Base-by-base conservation (phyloP, 2,329 filamentous ascomycete species). In the Grosmannia huntii region DNA sequence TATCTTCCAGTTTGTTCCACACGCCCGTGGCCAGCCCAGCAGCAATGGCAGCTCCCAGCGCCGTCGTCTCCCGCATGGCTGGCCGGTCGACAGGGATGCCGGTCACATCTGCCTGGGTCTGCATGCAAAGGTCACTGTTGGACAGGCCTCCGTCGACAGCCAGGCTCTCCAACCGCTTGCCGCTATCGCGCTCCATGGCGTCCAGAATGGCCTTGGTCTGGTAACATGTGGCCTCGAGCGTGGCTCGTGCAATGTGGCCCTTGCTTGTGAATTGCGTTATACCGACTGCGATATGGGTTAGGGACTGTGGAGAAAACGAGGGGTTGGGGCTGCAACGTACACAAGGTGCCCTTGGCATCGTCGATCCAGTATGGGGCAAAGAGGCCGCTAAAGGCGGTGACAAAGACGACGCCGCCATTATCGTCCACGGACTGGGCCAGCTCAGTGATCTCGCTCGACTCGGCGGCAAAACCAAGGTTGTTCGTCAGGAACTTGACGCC, bases 331-430 rank as follows among this genome's bases (percentile, higher is more conserved):
- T n/a, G 9, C 16, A 25, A 53, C 52, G 28, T 89, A 89, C 70
- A 50, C 7, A 50, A 19, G 16, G 90, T 95, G 61, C 90, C 90
- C 69, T 90, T 86, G 19, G 90, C 90, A 71, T 95, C 89, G 68
- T 95, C 90, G 62, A 95, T 92, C 90, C 90, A 96, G 72, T 96
- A 96, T 0, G 90, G 90, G 1, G 90, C 90, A 68, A 95, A 95
- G 3, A 96, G 79, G 57, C 90, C 90, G 69, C 86, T 90, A 69
- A 96, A 96, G 1, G 90, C 90, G 3, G 90, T 96, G 61, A 96
- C 90, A 66, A 96, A 85, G 21, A 91, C 83, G 58, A 90, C 85
- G 6, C 90, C 90, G 58, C 90, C 90, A 61, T 87, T 95, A 69
- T 95, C 87, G 5, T 75, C 66, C 10, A 83, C 79, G 0, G 73